phyloP scores from a whole-genome alignment of 2,329 filamentous ascomycete species.

The Hirsutella thompsonii region DNA sequence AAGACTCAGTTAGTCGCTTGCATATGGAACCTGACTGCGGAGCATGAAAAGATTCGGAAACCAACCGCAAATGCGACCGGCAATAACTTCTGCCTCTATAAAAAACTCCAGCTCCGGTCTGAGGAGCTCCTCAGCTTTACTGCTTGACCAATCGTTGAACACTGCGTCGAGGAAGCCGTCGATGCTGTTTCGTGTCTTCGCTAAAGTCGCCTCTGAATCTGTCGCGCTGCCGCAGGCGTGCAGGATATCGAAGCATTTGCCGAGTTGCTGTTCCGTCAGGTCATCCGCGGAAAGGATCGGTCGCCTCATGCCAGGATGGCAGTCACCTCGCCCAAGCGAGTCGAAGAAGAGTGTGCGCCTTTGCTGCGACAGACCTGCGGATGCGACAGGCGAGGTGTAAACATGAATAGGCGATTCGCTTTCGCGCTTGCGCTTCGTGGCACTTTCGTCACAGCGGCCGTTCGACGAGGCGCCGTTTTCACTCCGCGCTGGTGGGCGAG shows the following conservation, averaged over 20 bases:
- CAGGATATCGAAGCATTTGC: conserved; percentile 18
- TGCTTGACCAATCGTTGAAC: conserved; percentile 14
- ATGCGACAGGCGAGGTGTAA: conserved; percentile 1
- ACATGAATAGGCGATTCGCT: conserved; percentile 9
- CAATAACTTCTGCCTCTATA: conserved; percentile 12
- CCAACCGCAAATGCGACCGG: conserved; percentile 15
- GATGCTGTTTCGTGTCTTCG: conserved; percentile 15
- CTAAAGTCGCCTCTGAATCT: conserved; percentile 9
- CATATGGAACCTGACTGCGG: no score
- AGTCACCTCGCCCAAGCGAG: conserved; percentile 10
- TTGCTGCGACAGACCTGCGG: conserved; percentile 1
- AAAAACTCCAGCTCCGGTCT: conserved; percentile 16
- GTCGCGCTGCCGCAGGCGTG: conserved; percentile 17
- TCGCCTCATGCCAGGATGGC: conserved; percentile 6
- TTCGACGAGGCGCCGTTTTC: neutral
- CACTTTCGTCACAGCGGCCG: neutral
- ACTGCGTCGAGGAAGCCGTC: conserved; percentile 18
- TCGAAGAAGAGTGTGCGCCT: conserved; percentile 10
- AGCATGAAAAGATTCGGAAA: no score
- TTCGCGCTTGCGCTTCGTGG: conserved; percentile 5
- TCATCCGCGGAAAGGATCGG: conserved; percentile 12
- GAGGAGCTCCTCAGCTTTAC: conserved; percentile 1
- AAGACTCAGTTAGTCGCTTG: neutral
- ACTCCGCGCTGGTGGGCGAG: neutral
- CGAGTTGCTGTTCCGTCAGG: conserved; percentile 14